A percentile compares a stretch with the other conserved stretches of the same genome.
Conservation (phyloP, 1,284 basidiomycete species). For the Rhodotorula sp. region DNA sequence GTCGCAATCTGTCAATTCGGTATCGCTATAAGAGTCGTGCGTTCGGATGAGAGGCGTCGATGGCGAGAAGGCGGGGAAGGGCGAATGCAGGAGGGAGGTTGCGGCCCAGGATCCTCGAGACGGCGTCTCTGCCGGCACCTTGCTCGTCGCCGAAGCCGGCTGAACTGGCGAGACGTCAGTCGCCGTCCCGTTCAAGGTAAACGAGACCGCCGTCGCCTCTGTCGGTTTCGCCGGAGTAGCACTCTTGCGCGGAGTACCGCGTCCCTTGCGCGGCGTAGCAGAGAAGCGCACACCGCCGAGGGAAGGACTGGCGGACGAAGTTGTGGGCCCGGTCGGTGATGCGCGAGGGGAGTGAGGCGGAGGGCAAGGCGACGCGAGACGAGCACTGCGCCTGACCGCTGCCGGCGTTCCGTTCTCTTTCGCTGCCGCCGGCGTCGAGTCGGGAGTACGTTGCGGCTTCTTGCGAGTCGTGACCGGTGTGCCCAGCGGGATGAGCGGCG, state of each 20-base stretch:
- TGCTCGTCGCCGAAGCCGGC: too few species aligned
- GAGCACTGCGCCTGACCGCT: not conserved
- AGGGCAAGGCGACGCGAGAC: not conserved
- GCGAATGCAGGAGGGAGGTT: not conserved
- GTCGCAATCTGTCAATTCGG: constrained; percentile 34
- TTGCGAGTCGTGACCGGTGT: constrained; percentile 17
- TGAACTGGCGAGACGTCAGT: not conserved
- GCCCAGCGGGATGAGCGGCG: constrained; percentile 15
- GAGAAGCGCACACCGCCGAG: not conserved
- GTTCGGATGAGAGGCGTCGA: constrained; percentile 13
- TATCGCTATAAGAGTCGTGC: constrained; percentile 14
- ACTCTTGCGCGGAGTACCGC: constrained; percentile 2
- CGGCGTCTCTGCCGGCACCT: not conserved
- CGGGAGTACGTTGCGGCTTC: not conserved
- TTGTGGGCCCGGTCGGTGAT: not conserved
- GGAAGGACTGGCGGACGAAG: not conserved
- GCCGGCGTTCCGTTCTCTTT: constrained; percentile 12
- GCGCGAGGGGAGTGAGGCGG: not conserved
- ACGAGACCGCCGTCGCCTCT: not conserved
- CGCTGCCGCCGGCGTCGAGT: too few species aligned
- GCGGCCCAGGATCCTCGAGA: not conserved
- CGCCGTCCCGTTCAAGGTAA: not conserved
- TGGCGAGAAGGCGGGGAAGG: constrained; percentile 20
- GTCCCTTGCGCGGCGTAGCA: not conserved
- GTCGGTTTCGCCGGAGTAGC: not conserved